Conservation (phyloP, 768 basidiomycete species). For the Boletus rufocinnamomeus region DNA sequence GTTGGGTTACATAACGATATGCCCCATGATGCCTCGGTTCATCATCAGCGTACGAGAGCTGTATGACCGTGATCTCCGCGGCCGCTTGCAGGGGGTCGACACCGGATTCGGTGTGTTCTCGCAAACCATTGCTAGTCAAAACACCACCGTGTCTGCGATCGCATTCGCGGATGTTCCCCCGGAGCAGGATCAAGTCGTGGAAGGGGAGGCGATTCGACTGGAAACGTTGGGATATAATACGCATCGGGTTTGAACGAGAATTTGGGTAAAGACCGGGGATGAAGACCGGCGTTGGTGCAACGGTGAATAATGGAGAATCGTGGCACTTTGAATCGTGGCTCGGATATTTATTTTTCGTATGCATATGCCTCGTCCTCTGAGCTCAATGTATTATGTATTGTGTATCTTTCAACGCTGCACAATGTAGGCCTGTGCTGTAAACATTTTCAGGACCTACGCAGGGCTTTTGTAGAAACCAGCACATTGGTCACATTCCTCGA, state of each 20-base stretch:
- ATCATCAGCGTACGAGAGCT: conserved; percentile 13
- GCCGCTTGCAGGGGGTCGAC: background rate
- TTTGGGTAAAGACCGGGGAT: background rate
- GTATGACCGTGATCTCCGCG: background rate
- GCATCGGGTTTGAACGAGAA: background rate
- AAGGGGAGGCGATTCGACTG: background rate
- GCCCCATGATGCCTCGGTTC: conserved; percentile 7
- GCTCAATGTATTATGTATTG: too few species aligned
- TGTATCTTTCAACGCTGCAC: background rate
- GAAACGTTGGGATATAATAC: background rate
- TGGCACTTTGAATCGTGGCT: background rate
- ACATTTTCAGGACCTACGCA: background rate
- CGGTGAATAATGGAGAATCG: background rate
- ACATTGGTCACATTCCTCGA: background rate
- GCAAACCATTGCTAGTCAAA: background rate
- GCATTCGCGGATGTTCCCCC: background rate
- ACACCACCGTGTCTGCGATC: background rate
- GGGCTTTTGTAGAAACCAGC: background rate
- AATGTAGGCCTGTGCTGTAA: background rate
- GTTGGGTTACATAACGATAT: background rate
- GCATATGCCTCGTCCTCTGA: background rate
- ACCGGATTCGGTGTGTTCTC: conserved; percentile 9
- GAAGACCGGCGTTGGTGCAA: background rate
- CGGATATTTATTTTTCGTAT: background rate
- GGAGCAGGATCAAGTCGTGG: background rate